Evolutionary conservation across 1,284 basidiomycete genomes (phyloP).

Genomic region (Ceratobasidium sp.): DNA sequence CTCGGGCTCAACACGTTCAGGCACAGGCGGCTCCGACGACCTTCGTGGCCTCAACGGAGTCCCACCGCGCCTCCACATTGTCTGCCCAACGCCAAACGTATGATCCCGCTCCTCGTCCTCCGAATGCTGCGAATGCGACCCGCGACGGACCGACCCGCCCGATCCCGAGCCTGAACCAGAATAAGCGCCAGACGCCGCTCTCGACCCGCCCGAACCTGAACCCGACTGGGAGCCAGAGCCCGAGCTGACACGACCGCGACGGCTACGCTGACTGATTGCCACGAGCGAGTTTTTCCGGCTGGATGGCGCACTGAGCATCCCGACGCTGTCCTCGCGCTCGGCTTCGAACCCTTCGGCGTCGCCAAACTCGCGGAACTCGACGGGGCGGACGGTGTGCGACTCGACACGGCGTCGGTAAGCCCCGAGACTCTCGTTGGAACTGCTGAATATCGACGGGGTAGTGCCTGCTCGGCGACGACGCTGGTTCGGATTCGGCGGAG

Average conservation of each 20-base stretch:
- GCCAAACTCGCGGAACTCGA: conserved; percentile 41
- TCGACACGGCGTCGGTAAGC: conserved; percentile 54
- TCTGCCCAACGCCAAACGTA: conserved; percentile 16
- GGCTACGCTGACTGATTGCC: conserved; percentile 54
- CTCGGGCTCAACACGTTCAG: background rate
- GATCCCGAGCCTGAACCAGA: background rate
- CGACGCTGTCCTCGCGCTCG: conserved; percentile 74
- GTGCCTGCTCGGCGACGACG: conserved; percentile 55
- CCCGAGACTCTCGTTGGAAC: conserved; percentile 16
- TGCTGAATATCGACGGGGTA: conserved; percentile 24
- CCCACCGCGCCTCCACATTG: conserved; percentile 10
- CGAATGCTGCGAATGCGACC: conserved; percentile 5
- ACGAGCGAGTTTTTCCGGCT: conserved; percentile 65
- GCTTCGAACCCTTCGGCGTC: conserved; percentile 55
- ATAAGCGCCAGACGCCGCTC: conserved; percentile 13
- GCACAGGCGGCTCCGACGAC: too few relatives aligned
- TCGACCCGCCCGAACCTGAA: conserved; percentile 1
- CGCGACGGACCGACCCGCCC: conserved; percentile 4
- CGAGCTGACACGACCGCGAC: conserved; percentile 12
- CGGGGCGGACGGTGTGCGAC: conserved; percentile 41
- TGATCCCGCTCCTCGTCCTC: conserved; percentile 24
- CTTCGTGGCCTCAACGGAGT: background rate
- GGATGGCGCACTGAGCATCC: conserved; percentile 59
- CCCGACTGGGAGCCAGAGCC: conserved; percentile 15
- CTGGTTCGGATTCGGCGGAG: conserved; percentile 62